Evolutionary conservation across 2,329 filamentous ascomycete species (phyloP), one percentile per base, ranked within the genome.

Genomic region (Trichoderma brevicompactum): DNA sequence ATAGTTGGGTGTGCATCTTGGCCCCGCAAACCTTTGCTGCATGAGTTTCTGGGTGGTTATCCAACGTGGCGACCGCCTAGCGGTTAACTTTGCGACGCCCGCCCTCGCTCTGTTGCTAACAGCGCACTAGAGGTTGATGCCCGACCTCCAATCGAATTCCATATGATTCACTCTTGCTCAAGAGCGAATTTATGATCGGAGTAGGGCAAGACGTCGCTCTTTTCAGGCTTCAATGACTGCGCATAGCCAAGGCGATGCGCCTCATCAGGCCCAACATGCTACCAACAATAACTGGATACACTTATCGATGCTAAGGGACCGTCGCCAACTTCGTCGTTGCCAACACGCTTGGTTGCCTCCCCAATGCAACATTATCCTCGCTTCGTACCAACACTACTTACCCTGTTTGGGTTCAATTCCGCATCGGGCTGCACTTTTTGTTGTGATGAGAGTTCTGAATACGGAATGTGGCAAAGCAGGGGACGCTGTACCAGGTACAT

Each of bases 1-100:
- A n/a, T 13, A 43, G 23, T 10, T 17, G 43, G 43, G 8, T 15
- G 40, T 32, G 28, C 48, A 62, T 53, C 48, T 62, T 38, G 48
- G 52, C 53, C 62, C 62, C 62, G 55, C 54, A 53, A 50, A 38
- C 49, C 41, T 28, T 28, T 49, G 64, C 64, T 60, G 64, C 55
- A 61, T 61, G 49, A 28, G 41, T 23, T 38, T 54, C 38, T 49
- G 19, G n/a, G 60, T 54, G 13, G 17, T 19, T 46, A 41, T 52
- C 41, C 44, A 52, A 66, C 59, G 65, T 66, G 65, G 65, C 65
- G 40, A 53, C 17, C 52, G 58, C 52, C 38, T 63, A 66, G 54
- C 65, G 65, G 65, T 66, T 52, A 44, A 34, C 49, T 64, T 36
- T 44, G 41, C 40, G 23, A 19, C 32, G 19, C 41, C 53, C 43